These are phyloP conservation scores for Fusarium paranaense DNA, from an alignment of 2,329 filamentous ascomycete genomes.

Conservation along the genomic window DNA sequence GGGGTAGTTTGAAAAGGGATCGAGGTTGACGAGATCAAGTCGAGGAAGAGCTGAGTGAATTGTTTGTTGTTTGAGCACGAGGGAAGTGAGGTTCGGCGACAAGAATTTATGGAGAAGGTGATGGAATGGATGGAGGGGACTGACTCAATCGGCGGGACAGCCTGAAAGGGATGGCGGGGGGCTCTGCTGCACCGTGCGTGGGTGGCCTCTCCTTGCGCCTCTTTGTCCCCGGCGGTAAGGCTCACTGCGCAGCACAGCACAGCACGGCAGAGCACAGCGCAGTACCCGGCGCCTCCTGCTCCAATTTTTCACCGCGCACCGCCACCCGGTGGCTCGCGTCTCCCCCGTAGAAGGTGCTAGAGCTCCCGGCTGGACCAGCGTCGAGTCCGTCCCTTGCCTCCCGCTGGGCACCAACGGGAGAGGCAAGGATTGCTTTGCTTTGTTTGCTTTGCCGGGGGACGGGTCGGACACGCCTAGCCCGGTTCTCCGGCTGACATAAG, in stretches of 20 bases:
- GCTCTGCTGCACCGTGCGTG: conserved; percentile 28
- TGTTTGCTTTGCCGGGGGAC: neutral
- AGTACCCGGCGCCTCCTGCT: neutral
- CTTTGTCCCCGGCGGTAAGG: conserved; percentile 17
- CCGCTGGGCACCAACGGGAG: conserved; percentile 10
- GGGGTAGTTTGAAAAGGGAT: neutral
- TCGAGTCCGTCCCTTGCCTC: conserved; percentile 7
- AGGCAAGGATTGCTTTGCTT: neutral
- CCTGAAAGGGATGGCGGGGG: conserved; percentile 40
- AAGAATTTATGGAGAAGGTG: conserved; percentile 47
- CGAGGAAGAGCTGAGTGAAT: conserved; percentile 19
- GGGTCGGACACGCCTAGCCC: conserved; percentile 14
- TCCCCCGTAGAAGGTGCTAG: conserved; percentile 47
- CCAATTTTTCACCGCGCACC: conserved; percentile 27
- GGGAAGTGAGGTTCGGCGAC: conserved; percentile 34
- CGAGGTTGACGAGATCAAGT: neutral
- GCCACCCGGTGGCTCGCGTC: conserved; percentile 37
- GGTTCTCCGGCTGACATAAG: conserved; percentile 14
- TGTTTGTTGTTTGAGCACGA: conserved; percentile 31
- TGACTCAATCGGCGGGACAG: conserved; percentile 54
- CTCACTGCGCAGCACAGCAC: conserved; percentile 4
- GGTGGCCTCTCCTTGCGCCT: conserved; percentile 38
- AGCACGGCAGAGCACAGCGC: too few relatives aligned
- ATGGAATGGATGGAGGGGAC: conserved; percentile 48
- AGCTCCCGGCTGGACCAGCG: conserved; percentile 20